Percentiles rank a stretch among this genome's conserved stretches.
These are phyloP conservation scores for Letharia columbiana DNA, from an alignment of 495 filamentous ascomycete genomes.

Conservation along the genomic window DNA sequence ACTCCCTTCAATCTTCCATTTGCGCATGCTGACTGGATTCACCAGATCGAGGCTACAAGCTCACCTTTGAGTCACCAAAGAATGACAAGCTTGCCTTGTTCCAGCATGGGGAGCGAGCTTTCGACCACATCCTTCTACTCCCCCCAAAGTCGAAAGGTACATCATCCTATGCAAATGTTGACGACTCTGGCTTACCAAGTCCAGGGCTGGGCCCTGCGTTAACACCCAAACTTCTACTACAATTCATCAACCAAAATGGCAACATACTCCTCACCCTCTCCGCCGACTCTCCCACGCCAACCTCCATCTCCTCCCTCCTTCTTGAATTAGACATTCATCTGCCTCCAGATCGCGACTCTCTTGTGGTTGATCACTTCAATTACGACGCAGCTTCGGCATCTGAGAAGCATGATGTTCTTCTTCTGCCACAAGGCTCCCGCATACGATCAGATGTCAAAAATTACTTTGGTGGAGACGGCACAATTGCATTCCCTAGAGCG, in stretches of 20 bases:
- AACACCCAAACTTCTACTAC: constrained; percentile 75
- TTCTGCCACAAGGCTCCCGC: constrained; percentile 56
- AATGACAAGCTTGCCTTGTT: constrained; percentile 74
- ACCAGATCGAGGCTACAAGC: constrained; percentile 70
- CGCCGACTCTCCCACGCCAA: constrained; percentile 60
- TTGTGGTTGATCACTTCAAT: constrained; percentile 92
- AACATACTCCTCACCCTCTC: constrained; percentile 89
- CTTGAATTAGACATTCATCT: constrained; percentile 87
- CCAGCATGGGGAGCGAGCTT: constrained; percentile 73
- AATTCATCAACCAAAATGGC: constrained; percentile 85
- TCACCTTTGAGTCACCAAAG: constrained; percentile 79
- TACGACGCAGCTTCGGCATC: constrained; percentile 67
- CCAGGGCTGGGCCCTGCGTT: constrained; percentile 78
- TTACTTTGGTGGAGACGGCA: constrained; percentile 62
- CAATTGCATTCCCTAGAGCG: constrained; percentile 72
- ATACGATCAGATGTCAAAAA: constrained; percentile 63
- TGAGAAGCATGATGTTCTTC: constrained; percentile 82
- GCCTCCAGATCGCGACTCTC: constrained; percentile 68
- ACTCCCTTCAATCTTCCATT: background rate
- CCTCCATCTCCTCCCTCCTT: constrained; percentile 73
- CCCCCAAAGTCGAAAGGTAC: constrained; percentile 85
- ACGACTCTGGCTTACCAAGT: constrained; percentile 29
- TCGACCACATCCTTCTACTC: constrained; percentile 84
- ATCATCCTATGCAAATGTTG: constrained; percentile 12
- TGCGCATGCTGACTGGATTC: constrained; percentile 16